Base-by-base conservation (phyloP, 2,329 filamentous ascomycete genomes). In the Aspergillus tanneri region DNA sequence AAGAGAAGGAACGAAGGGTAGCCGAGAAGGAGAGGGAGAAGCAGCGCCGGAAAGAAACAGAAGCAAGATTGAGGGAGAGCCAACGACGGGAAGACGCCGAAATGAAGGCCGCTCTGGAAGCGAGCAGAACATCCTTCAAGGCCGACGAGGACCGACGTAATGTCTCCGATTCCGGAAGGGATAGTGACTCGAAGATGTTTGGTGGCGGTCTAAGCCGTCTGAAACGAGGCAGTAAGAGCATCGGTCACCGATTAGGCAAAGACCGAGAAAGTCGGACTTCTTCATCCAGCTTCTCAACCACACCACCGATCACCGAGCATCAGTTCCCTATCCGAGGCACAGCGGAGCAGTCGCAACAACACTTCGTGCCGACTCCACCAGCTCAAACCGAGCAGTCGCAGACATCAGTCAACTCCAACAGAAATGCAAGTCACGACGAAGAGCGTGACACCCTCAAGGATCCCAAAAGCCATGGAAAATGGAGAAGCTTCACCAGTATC, bases 221-320 rank as follows among this genome's bases (percentile, higher is more conserved):
- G 55, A 81, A 84, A 57, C 79, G 85, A 46, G 83, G 83, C 8
- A 89, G 85, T 67, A 92, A 88, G 73, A 90, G 88, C 54, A 80
- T 95, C 74, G 82, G 87, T 40, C 82, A 85, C 54, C 89, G 86
- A 68, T 87, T 87, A 4, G 56, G 50, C 43, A 71, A 68, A 43
- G 65, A 71, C 19, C 69, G 67, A 52, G 69, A 73, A 32, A 70
- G 54, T 25, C 60, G 61, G 35, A 42, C 49, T n/a, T 62, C 60
- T 7, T 60, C 61, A 21, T 68, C 62, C 5, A 59, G 62, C 42
- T 39, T 62, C 4, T 43, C 60, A 21, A 37, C 57, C 4, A 47
- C 56, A 5, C 51, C 55, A 8, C 22, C 28, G 12, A 47, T 59
- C 11, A 47, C 54, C 10, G 65, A 63, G 43, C 42, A 50, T 23